Base-by-base conservation (phyloP, 2,329 filamentous ascomycete genomes). In the Lecanosticta acicola region DNA sequence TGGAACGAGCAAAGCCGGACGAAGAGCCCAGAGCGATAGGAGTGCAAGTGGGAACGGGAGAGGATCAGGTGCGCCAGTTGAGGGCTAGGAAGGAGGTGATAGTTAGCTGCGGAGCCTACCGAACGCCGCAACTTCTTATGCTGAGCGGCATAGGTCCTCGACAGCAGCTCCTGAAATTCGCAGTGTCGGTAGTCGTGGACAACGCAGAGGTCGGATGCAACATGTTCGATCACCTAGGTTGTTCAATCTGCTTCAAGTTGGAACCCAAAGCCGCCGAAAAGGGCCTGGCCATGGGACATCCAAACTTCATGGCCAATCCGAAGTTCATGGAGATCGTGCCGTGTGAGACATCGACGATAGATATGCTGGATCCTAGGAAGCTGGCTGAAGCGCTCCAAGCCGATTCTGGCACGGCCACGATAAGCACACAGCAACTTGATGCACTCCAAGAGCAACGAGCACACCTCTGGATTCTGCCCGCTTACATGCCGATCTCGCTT, bases 161-260 rank as follows among this genome's bases (percentile, higher is more conserved):
- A 54, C 65, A 69, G 33, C 73, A 80, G 62, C 72, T 82, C 8
- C 62, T 70, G 49, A 61, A 63, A 13, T 69, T 79, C 16, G 73
- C 73, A 51, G 77, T 82, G 44, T 67, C 71, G 18, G 71, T 78
- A 13, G 72, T 79, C 39, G 69, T 71, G 51, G 73, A 81, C 55
- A 71, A 80, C 32, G 75, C 77, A 9, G 78, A 77, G 39, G 78
- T 82, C 9, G 79, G 79, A 44, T 74, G 79, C 64, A 81, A 81
- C 61, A 68, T 81, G 21, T 69, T 78, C 53, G 79, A 82, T 58
- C 79, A 82, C 59, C 32, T 41, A 17, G 37, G 39, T 21, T 13
- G 8, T 10, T 29, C 26, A 4, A 17, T 39, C 16, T 38, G 35
- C 7, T 45, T 26, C 10, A 45, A 45, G 42, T 35, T 45, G n/a